Base-by-base conservation (phyloP, 768 basidiomycete species). In the Daedaleopsis sinensis region DNA sequence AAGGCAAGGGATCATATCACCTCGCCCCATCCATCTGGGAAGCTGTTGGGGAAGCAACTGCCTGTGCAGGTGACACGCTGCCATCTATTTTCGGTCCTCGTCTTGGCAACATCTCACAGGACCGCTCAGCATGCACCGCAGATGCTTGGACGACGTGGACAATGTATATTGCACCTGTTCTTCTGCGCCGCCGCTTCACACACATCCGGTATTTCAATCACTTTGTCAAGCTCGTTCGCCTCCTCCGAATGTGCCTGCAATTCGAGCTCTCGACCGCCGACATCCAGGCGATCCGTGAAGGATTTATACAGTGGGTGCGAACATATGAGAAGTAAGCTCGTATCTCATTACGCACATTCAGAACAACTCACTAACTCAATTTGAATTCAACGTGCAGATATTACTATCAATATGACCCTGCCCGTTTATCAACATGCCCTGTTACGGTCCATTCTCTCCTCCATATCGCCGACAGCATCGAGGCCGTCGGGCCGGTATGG, bases 371-470 rank as follows among this genome's bases (percentile, higher is more conserved):
- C 21, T 56, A 56, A 43, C 23, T n/a, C n/a, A n/a, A n/a, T n/a
- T n/a, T n/a, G n/a, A n/a, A 18, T 50, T 21, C 39, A 16, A 9
- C 15, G 8, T 55, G n/a, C 27, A 68, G 64, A 1, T 48, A 69
- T 3, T 77, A 74, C 42, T 75, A 76, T 53, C 70, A 76, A 43
- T 51, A 65, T 32, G 18, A 65, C 23, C 60, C 67, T 0, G 18
- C 52, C 4, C 64, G 68, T 1, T 42, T 77, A 1, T 57, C 72
- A 5, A 57, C 68, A 0, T 78, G 77, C 52, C 67, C 69, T 0
- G 43, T 76, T 0, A 72, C 73, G 0, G 59, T 77, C 7, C 76
- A 77, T 57, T 72, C 66, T 1, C 59, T 73, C 1, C 64, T 74
- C 3, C 73, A 74, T 44, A 62, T 73, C 44, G 67, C 64, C 0